These are phyloP conservation scores for Colletotrichum filicis DNA, from an alignment of 2,329 filamentous ascomycete species.

Conservation along the genomic window DNA sequence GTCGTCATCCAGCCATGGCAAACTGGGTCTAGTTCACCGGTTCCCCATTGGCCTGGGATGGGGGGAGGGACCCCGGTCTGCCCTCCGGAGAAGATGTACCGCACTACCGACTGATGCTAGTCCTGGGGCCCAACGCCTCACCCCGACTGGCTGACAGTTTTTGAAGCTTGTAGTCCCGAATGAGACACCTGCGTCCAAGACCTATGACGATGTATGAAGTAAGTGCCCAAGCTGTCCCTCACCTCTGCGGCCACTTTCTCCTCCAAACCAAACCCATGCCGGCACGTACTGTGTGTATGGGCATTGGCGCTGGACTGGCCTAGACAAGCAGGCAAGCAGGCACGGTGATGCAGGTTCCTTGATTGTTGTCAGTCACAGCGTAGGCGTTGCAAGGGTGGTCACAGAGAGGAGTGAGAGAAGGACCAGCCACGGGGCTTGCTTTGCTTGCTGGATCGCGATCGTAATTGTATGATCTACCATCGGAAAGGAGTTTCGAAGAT, in stretches of 20 bases:
- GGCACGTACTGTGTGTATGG: neutral
- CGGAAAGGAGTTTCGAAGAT: neutral
- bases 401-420: neutral
- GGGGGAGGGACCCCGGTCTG: neutral
- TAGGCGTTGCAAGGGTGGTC: neutral
- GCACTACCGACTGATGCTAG: neutral
- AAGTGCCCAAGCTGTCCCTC: constrained; percentile 13
- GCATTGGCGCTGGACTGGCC: constrained; percentile 3
- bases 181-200: constrained; percentile 34
- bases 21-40: constrained; percentile 8
- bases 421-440: neutral
- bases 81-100: constrained; percentile 29
- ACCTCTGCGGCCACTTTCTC: neutral
- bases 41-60: constrained; percentile 8
- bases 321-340: constrained; percentile 5
- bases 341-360: constrained; percentile 26
- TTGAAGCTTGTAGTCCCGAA: constrained; percentile 31
- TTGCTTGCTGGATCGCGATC: constrained; percentile 16
- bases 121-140: neutral
- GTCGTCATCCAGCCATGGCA: constrained; percentile 31
- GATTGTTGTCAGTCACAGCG: constrained; percentile 21
- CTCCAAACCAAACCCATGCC: constrained; percentile 28
- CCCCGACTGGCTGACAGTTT: constrained; percentile 18
- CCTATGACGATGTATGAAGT: constrained; percentile 36
- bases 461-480: constrained; percentile 3